Conservation (phyloP, 1,284 basidiomycete genomes). For the Malassezia japonica region DNA sequence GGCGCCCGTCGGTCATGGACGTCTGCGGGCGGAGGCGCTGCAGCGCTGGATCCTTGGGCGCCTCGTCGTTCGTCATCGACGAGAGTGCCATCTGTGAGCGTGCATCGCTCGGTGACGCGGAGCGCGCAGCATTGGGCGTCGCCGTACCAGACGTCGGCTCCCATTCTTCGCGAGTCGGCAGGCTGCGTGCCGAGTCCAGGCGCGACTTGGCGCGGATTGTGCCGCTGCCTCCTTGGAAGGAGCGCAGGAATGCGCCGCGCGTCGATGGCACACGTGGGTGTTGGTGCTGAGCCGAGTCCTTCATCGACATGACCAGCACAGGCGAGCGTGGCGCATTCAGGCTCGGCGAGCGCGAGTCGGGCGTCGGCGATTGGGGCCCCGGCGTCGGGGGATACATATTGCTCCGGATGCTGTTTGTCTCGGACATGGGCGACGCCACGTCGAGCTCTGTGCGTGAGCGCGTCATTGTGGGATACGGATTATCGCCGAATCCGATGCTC, state of each 20-base stretch:
- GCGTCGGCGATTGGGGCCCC: neutral
- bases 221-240: neutral
- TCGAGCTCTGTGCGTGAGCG: neutral
- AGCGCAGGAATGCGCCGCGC: neutral
- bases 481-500: slow-evolving; percentile 11
- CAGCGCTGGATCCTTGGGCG: no score
- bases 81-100: neutral
- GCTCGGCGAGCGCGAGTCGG: neutral
- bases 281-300: neutral
- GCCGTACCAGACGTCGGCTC: no score
- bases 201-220: neutral
- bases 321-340: neutral
- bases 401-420: neutral
- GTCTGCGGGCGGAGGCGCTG: no score
- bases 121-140: no score
- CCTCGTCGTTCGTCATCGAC: no score
- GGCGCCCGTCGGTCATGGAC: no score
- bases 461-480: slow-evolving; percentile 9
- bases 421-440: neutral
- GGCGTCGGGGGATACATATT: neutral
- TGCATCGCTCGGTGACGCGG: no score
- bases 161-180: neutral
- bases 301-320: slow-evolving; percentile 4
- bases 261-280: neutral
- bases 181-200: neutral